These are phyloP conservation scores for Penicillium paneum DNA, from an alignment of 2,329 filamentous ascomycete species.

Conservation along the genomic window DNA sequence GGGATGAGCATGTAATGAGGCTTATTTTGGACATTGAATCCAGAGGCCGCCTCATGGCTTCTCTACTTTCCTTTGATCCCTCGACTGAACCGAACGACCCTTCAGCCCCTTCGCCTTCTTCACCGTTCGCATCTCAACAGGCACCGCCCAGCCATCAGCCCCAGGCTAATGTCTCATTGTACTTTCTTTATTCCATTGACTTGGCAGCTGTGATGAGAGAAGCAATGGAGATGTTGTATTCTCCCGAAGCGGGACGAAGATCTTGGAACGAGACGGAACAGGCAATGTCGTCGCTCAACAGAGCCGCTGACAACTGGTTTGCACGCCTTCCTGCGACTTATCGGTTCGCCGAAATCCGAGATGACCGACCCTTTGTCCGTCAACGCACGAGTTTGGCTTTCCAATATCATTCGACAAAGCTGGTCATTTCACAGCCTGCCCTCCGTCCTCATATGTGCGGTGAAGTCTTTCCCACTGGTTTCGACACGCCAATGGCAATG, in stretches of 20 bases:
- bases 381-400: constrained; percentile 7
- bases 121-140: not conserved
- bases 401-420: constrained; percentile 8
- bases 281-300: constrained; percentile 4
- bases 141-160: not conserved
- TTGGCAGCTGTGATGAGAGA: constrained; percentile 4
- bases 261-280: not conserved
- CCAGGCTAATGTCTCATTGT: constrained; percentile 1
- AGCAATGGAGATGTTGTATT: constrained; percentile 3
- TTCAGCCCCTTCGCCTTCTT: not conserved
- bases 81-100: not conserved
- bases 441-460: not conserved
- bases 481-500: constrained; percentile 34
- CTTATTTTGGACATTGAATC: not conserved
- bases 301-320: constrained; percentile 3
- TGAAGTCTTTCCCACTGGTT: constrained; percentile 22
- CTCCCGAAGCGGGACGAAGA: not conserved
- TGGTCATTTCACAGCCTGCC: constrained; percentile 6
- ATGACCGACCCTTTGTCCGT: not conserved
- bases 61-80: not conserved
- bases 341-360: not conserved
- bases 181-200: constrained; percentile 5
- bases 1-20: not conserved
- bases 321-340: not conserved
- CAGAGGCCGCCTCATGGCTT: not conserved